These are phyloP conservation scores for Seiridium cupressi DNA, from an alignment of 2,329 filamentous ascomycete species.

Conservation along the genomic window DNA sequence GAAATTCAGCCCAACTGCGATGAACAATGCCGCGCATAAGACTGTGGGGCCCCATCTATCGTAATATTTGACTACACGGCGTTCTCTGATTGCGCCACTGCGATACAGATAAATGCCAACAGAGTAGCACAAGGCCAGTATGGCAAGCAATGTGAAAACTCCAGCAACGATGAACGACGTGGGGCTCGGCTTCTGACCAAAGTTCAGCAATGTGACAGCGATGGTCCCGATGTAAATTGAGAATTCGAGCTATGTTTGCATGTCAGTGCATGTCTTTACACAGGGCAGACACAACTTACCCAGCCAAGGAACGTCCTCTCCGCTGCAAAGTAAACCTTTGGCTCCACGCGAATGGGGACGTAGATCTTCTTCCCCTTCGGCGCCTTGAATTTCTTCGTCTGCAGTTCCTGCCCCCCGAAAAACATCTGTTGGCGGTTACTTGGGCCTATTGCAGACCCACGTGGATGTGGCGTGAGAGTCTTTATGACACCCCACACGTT, in stretches of 20 bases:
- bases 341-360: conserved; percentile 92
- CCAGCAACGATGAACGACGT: conserved; percentile 69
- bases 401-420: conserved; percentile 54
- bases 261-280: conserved; percentile 7
- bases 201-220: conserved; percentile 80
- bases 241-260: conserved; percentile 72
- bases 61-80: conserved; percentile 86
- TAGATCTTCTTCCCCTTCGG: conserved; percentile 89
- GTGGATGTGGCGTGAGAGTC: conserved; percentile 53
- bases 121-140: conserved; percentile 77
- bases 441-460: conserved; percentile 55
- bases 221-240: conserved; percentile 91
- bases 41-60: conserved; percentile 82
- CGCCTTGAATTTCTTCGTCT: conserved; percentile 63
- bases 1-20: conserved; percentile 78
- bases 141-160: conserved; percentile 79
- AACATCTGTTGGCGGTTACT: conserved; percentile 52
- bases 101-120: conserved; percentile 85
- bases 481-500: conserved; percentile 43
- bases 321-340: conserved; percentile 95
- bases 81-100: conserved; percentile 77
- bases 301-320: conserved; percentile 95
- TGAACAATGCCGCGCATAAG: conserved; percentile 71
- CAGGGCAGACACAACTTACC: conserved; percentile 48
- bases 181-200: conserved; percentile 57